Conservation (phyloP, 495 filamentous ascomycete species). For the Massariosphaeria phaeospora region DNA sequence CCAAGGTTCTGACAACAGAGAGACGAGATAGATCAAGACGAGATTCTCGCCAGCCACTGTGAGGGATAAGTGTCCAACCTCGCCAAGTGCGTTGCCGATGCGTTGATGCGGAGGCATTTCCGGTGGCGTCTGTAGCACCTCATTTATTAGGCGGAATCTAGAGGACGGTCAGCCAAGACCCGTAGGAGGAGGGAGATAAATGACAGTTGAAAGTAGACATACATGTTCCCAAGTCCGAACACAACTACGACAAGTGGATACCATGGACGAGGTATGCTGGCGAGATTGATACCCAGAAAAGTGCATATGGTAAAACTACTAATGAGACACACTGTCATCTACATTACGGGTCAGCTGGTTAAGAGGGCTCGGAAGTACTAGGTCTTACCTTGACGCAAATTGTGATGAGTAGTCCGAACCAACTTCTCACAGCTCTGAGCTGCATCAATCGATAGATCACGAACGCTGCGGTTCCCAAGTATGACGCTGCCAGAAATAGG, state of each 20-base stretch:
- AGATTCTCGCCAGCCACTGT: constrained; percentile 58
- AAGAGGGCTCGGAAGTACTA: background rate
- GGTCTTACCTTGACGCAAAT: constrained; percentile 51
- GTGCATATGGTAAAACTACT: constrained; percentile 39
- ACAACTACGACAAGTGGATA: constrained; percentile 68
- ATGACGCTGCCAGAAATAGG: constrained; percentile 54
- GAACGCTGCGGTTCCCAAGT: constrained; percentile 54
- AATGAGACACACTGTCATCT: constrained; percentile 62
- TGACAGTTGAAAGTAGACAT: constrained; percentile 18
- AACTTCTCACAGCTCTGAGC: constrained; percentile 62
- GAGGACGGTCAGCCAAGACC: background rate
- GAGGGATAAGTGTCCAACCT: constrained; percentile 61
- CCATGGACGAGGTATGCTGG: constrained; percentile 44
- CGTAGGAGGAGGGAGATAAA: background rate
- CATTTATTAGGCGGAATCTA: constrained; percentile 62
- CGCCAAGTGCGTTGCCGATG: constrained; percentile 62
- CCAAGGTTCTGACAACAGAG: constrained; percentile 54
- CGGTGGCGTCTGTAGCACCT: constrained; percentile 59
- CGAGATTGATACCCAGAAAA: constrained; percentile 42
- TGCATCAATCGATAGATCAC: constrained; percentile 55
- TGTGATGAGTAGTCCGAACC: constrained; percentile 60
- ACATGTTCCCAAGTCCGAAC: constrained; percentile 68
- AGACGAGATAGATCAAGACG: constrained; percentile 52
- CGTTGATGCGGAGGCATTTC: constrained; percentile 55
- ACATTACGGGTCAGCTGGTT: background rate